Evolutionary conservation across 805 yeast species (phyloP).

Genomic region (Candida berthetii): DNA sequence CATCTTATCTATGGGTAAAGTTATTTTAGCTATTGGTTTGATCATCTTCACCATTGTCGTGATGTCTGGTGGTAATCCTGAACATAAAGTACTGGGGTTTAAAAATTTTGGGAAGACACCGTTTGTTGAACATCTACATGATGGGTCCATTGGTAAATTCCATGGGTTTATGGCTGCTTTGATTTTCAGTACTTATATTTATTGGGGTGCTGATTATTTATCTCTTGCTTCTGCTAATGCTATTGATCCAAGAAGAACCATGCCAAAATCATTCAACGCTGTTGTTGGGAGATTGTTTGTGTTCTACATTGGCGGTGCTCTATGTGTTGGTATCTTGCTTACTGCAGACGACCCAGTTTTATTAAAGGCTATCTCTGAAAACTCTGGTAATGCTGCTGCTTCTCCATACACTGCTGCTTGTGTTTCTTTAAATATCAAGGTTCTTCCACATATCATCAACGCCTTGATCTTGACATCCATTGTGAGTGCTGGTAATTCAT

Average conservation of each 20-base stretch:
- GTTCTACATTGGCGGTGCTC: slow-evolving; percentile 54
- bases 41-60: slow-evolving; percentile 52
- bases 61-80: slow-evolving; percentile 35
- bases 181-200: slow-evolving; percentile 20
- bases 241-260: slow-evolving; percentile 48
- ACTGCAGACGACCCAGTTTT: slow-evolving; percentile 51
- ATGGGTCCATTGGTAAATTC: slow-evolving; percentile 45
- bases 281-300: slow-evolving; percentile 48
- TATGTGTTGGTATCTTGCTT: slow-evolving; percentile 57
- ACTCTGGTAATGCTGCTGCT: slow-evolving; percentile 50
- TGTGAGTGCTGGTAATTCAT: slow-evolving; percentile 72
- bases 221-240: slow-evolving; percentile 66
- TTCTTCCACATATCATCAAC: slow-evolving; percentile 65
- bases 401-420: slow-evolving; percentile 80
- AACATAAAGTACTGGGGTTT: slow-evolving; percentile 43
- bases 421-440: slow-evolving; percentile 50
- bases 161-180: slow-evolving; percentile 41
- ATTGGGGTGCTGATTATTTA: slow-evolving; percentile 65
- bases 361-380: slow-evolving; percentile 34
- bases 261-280: slow-evolving; percentile 56
- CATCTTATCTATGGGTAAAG: slow-evolving; percentile 56
- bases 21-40: slow-evolving; percentile 52
- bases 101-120: slow-evolving; percentile 33
- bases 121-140: slow-evolving; percentile 18
- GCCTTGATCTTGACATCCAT: slow-evolving; percentile 69